Evolutionary conservation across 768 basidiomycete species (phyloP).

Genomic region (Boletus pseudopeckii): DNA sequence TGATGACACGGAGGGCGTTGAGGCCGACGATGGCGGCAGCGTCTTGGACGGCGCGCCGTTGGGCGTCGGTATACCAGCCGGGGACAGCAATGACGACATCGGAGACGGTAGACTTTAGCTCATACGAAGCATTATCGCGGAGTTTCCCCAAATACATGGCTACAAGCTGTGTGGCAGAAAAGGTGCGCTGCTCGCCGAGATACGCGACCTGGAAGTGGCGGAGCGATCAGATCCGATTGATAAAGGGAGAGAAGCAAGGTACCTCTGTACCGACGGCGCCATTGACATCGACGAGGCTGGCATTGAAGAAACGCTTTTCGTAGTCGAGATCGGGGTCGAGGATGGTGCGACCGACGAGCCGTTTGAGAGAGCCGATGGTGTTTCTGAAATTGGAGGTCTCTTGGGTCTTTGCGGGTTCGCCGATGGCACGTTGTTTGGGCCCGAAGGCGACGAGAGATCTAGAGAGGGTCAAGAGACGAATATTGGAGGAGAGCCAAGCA

Average conservation of each 20-base stretch:
- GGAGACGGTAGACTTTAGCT: slow-evolving; percentile 82
- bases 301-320: slow-evolving; percentile 92
- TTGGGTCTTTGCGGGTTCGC: slow-evolving; percentile 94
- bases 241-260: slow-evolving; percentile 3
- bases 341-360: slow-evolving; percentile 79
- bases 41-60: slow-evolving; percentile 86
- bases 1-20: slow-evolving; percentile 91
- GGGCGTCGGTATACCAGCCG: slow-evolving; percentile 93
- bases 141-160: slow-evolving; percentile 89
- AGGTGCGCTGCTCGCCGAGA: slow-evolving; percentile 73
- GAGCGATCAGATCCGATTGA: slow-evolving; percentile 9
- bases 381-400: slow-evolving; percentile 99
- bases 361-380: slow-evolving; percentile 90
- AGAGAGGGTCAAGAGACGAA: slow-evolving; percentile 5
- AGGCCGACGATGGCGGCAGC: slow-evolving; percentile 88
- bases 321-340: slow-evolving; percentile 77
- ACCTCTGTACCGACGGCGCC: slow-evolving; percentile 88
- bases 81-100: slow-evolving; percentile 97
- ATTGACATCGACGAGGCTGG: slow-evolving; percentile 76
- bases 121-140: slow-evolving; percentile 78
- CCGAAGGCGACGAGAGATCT: slow-evolving; percentile 96
- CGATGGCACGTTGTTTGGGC: slow-evolving; percentile 84
- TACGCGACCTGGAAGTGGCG: slow-evolving; percentile 67
- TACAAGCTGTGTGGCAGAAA: slow-evolving; percentile 89
- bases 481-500: slow-evolving; percentile 6